Conservation (phyloP, 306 rosid genomes). For the Vigna reflexopilosa region DNA sequence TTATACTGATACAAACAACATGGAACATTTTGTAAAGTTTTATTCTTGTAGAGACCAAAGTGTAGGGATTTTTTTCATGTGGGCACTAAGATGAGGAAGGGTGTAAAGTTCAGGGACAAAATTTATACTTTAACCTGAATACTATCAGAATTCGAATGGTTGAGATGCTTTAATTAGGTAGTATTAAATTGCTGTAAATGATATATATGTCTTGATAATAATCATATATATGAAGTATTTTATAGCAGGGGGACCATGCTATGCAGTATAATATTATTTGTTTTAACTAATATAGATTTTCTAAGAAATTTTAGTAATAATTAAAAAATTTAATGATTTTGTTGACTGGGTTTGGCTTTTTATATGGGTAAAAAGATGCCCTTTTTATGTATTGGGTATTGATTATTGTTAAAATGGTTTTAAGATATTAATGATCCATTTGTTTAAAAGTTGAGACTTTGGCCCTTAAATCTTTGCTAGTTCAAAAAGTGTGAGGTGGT, state of each 20-base stretch:
- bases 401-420: conserved; percentile 25
- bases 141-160: neutral
- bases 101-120: neutral
- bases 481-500: conserved; percentile 21
- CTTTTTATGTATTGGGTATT: conserved; percentile 8
- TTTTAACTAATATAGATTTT: conserved; percentile 32
- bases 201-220: conserved; percentile 29
- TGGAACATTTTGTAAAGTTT: neutral
- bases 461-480: conserved; percentile 21
- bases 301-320: neutral
- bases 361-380: neutral
- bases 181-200: conserved; percentile 34
- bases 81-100: neutral
- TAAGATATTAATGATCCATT: conserved; percentile 20
- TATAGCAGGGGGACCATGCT: conserved; percentile 23
- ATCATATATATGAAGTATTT: conserved; percentile 8
- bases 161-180: conserved; percentile 23
- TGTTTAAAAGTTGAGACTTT: conserved; percentile 19
- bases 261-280: conserved; percentile 25
- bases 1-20: neutral
- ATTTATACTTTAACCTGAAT: conserved; percentile 15
- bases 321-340: conserved; percentile 2
- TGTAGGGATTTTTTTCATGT: neutral
- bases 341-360: conserved; percentile 26
- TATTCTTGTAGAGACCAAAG: neutral